Evolutionary conservation across 176 grass and related monocot genomes (phyloP).

Genomic region (Typha latifolia): DNA sequence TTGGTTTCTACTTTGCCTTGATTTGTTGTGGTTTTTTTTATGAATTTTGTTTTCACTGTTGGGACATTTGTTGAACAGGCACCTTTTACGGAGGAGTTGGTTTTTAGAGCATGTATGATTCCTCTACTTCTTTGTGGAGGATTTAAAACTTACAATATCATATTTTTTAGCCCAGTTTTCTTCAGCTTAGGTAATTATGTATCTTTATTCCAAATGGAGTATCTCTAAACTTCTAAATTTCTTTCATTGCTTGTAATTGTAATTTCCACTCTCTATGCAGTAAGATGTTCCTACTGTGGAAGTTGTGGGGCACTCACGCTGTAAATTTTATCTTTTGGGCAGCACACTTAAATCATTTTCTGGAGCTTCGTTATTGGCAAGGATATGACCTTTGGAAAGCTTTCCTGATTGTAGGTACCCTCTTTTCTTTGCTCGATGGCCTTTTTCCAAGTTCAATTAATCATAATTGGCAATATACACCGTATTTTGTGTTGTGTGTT

Average conservation of each 20-base stretch:
- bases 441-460: conserved; percentile 2
- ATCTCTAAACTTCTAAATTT: not conserved
- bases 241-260: not conserved
- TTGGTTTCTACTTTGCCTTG: not conserved
- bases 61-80: conserved; percentile 49
- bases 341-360: conserved; percentile 86
- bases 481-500: not conserved
- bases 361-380: conserved; percentile 61
- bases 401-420: conserved; percentile 79
- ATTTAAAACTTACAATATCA: conserved; percentile 59
- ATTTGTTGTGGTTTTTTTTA: not conserved
- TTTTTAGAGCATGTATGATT: conserved; percentile 96
- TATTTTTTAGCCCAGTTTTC: conserved; percentile 86
- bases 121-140: conserved; percentile 89
- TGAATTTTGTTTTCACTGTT: not conserved
- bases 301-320: not conserved
- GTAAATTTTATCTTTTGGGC: conserved; percentile 23
- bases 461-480: not conserved
- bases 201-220: not conserved
- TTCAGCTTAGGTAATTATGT: conserved; percentile 87
- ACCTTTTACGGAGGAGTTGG: conserved; percentile 81
- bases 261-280: conserved; percentile 6
- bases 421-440: not conserved
- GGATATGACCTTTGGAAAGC: conserved; percentile 66
- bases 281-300: not conserved